These are phyloP conservation scores for Jamesozyma gamospora DNA, from an alignment of 805 yeast species.

Conservation along the genomic window DNA sequence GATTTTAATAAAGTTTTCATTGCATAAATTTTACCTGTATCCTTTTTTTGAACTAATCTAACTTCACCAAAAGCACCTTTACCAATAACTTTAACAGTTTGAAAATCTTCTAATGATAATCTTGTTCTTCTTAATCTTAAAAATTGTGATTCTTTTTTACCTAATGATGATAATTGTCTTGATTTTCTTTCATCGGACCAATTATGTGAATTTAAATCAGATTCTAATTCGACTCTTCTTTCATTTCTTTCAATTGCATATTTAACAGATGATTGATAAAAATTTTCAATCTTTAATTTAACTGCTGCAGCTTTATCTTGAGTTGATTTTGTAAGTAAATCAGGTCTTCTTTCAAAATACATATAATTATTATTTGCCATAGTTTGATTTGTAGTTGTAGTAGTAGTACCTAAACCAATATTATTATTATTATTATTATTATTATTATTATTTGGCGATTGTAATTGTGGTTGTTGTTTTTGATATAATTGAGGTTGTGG, in stretches of 20 bases:
- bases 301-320: slow-evolving; percentile 81
- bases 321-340: slow-evolving; percentile 55
- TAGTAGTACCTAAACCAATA: not conserved
- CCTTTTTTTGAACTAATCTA: slow-evolving; percentile 82
- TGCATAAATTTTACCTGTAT: slow-evolving; percentile 83
- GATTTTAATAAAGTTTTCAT: slow-evolving; percentile 86
- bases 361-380: slow-evolving; percentile 38
- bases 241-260: slow-evolving; percentile 96
- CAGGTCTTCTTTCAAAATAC: slow-evolving; percentile 76
- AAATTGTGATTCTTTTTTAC: slow-evolving; percentile 81
- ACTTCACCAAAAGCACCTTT: slow-evolving; percentile 99
- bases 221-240: slow-evolving; percentile 78
- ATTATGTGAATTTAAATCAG: slow-evolving; percentile 53
- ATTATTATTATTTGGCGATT: slow-evolving; percentile 11
- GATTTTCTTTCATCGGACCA: slow-evolving; percentile 79
- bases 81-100: slow-evolving; percentile 81
- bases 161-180: slow-evolving; percentile 71
- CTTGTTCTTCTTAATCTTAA: slow-evolving; percentile 77
- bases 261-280: slow-evolving; percentile 72
- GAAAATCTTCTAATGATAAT: slow-evolving; percentile 71
- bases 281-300: slow-evolving; percentile 72
- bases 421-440: slow-evolving; percentile 8
- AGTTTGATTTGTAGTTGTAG: slow-evolving; percentile 8
- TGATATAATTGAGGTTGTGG: slow-evolving; percentile 14
- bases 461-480: slow-evolving; percentile 20